A percentile compares a stretch with the other conserved stretches of the same genome.
Evolutionary conservation across 1,139 yeast genomes (phyloP).

Genomic region (Hyphopichia fennica): DNA sequence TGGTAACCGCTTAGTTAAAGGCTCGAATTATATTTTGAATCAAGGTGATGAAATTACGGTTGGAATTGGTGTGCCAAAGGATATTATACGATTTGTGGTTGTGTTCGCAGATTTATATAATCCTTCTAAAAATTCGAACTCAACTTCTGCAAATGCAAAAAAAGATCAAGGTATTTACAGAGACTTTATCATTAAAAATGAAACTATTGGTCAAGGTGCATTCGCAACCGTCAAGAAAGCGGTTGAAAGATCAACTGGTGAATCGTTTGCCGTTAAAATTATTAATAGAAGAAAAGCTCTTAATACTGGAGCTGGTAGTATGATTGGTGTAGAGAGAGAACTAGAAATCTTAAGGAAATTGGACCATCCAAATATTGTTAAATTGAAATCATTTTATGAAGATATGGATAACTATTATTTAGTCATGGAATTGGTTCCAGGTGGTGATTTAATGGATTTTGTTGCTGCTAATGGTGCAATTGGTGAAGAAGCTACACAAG

Average conservation of each 20-base stretch:
- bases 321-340: conserved; percentile 79
- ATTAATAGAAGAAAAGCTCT: conserved; percentile 79
- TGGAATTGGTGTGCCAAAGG: conserved; percentile 82
- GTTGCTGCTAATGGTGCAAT: conserved; percentile 90
- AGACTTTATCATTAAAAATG: conserved; percentile 77
- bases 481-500: conserved; percentile 87
- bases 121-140: conserved; percentile 28
- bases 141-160: conserved; percentile 18
- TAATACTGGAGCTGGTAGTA: conserved; percentile 63
- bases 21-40: conserved; percentile 76
- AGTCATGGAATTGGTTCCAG: conserved; percentile 93
- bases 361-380: conserved; percentile 83
- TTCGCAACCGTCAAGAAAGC: conserved; percentile 95
- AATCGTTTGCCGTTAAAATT: conserved; percentile 85
- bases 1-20: conserved; percentile 68
- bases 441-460: conserved; percentile 98
- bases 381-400: conserved; percentile 79
- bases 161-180: conserved; percentile 58
- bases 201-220: conserved; percentile 93
- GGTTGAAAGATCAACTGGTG: conserved; percentile 79
- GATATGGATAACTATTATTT: conserved; percentile 78
- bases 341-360: conserved; percentile 73
- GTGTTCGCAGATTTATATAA: conserved; percentile 51
- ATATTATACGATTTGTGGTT: conserved; percentile 73
- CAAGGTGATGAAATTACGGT: conserved; percentile 93